These are phyloP conservation scores for Plectosphaerella plurivora DNA, from an alignment of 2,329 filamentous ascomycete genomes.

Conservation along the genomic window DNA sequence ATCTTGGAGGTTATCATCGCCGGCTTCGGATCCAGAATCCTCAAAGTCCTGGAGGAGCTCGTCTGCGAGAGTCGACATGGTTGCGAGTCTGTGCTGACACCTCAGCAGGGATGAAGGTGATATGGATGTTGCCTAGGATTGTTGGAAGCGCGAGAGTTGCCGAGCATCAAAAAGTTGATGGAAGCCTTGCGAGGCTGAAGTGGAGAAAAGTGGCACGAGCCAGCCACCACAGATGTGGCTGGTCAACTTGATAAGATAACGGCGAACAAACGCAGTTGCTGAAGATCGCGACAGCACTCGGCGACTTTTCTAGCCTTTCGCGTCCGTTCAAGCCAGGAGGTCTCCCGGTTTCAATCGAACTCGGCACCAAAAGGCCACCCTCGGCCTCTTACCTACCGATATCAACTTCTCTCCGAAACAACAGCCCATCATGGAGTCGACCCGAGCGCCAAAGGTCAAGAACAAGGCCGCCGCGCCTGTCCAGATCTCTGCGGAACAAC, in stretches of 20 bases:
- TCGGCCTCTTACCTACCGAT: no score
- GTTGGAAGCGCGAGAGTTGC: background rate
- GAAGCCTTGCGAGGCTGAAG: constrained; percentile 4
- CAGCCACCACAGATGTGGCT: constrained; percentile 1
- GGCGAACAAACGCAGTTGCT: no score
- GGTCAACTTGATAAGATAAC: background rate
- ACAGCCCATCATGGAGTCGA: constrained; percentile 68
- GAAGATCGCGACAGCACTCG: no score
- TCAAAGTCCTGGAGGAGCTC: constrained; percentile 91
- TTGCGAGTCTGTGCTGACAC: constrained; percentile 7
- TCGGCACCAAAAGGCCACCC: no score
- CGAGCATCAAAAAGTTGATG: background rate
- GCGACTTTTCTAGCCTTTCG: background rate
- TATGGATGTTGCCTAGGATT: background rate
- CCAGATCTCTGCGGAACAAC: constrained; percentile 94
- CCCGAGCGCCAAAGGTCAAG: constrained; percentile 91
- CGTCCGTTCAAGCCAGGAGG: no score
- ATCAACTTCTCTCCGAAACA: background rate
- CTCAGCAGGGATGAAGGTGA: background rate
- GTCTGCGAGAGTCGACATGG: constrained; percentile 87
- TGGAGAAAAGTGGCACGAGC: background rate
- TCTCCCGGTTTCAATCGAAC: no score
- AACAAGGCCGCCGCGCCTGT: constrained; percentile 93
- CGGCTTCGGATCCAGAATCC: constrained; percentile 74
- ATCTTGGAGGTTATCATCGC: constrained; percentile 53